Percentiles rank a stretch among this genome's conserved stretches.
Evolutionary conservation across 768 basidiomycete genomes (phyloP).

Genomic region (Tulasnella calospora): DNA sequence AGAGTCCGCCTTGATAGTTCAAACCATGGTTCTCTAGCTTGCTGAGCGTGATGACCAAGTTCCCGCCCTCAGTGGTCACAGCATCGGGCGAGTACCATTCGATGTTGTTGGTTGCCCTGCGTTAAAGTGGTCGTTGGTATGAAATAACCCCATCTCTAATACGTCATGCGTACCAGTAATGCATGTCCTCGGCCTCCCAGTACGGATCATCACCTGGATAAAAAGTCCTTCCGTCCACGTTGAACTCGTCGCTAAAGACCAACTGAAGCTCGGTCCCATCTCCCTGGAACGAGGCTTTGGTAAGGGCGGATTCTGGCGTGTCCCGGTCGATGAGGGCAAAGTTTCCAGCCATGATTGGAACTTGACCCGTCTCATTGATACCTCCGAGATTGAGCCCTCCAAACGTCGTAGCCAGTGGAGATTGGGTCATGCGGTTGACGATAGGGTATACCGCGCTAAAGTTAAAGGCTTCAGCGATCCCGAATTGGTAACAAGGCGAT

Average conservation of each 20-base stretch:
- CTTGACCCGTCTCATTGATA: conserved; percentile 81
- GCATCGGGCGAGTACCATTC: conserved; percentile 90
- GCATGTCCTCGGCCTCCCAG: conserved; percentile 79
- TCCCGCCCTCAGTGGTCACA: conserved; percentile 66
- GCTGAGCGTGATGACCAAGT: conserved; percentile 68
- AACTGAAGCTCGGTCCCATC: conserved; percentile 58
- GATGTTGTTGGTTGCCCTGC: conserved; percentile 51
- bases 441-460: background rate
- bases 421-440: background rate
- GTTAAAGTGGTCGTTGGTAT: background rate
- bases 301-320: conserved; percentile 57
- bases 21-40: conserved; percentile 63
- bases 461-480: background rate
- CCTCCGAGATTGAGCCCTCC: conserved; percentile 63
- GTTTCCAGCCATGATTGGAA: conserved; percentile 51
- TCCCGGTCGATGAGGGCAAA: conserved; percentile 65
- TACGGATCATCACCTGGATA: conserved; percentile 86
- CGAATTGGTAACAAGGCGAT: background rate
- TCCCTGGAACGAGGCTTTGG: conserved; percentile 49
- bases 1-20: conserved; percentile 54
- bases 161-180: conserved; percentile 47
- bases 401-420: background rate
- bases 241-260: conserved; percentile 88
- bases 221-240: conserved; percentile 71
- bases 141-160: background rate